These are phyloP conservation scores for Phytophthora pseudosyringae DNA, from an alignment of 352 stramenopile species.

Conservation along the genomic window DNA sequence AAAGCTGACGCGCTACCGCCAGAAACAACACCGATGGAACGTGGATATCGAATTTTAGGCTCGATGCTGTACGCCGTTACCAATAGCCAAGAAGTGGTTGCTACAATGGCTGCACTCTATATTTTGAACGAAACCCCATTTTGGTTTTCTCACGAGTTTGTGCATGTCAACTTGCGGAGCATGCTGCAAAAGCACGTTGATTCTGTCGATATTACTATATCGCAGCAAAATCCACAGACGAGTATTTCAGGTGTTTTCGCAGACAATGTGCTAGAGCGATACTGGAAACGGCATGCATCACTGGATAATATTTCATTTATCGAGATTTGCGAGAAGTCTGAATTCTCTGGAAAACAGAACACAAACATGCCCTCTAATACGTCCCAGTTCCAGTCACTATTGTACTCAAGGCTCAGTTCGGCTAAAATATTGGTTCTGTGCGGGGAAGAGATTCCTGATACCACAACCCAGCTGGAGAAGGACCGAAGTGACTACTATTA, in stretches of 20 bases:
- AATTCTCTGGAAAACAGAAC: neutral
- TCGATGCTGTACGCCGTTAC: constrained; percentile 28
- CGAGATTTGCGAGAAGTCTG: constrained; percentile 21
- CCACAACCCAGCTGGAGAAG: neutral
- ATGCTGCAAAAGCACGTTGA: neutral
- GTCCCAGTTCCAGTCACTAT: neutral
- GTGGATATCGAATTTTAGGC: constrained; percentile 14
- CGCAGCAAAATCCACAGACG: neutral
- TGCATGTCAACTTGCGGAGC: constrained; percentile 3
- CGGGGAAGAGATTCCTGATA: constrained; percentile 22
- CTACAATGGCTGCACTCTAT: constrained; percentile 25
- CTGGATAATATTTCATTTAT: constrained; percentile 13
- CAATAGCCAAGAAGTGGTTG: constrained; percentile 22
- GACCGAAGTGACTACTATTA: constrained; percentile 19
- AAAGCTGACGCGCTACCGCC: constrained; percentile 5
- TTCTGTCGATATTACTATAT: constrained; percentile 5
- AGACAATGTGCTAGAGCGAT: constrained; percentile 7
- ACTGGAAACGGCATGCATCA: constrained; percentile 3
- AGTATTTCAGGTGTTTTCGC: neutral
- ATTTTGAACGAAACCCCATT: constrained; percentile 20
- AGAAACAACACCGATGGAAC: constrained; percentile 9
- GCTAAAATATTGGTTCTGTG: constrained; percentile 8
- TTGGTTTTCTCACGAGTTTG: constrained; percentile 29
- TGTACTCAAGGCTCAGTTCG: neutral
- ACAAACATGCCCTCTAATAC: neutral